Evolutionary conservation across 2,329 filamentous ascomycete genomes (phyloP).

Genomic region (Epichloe gansuensis): DNA sequence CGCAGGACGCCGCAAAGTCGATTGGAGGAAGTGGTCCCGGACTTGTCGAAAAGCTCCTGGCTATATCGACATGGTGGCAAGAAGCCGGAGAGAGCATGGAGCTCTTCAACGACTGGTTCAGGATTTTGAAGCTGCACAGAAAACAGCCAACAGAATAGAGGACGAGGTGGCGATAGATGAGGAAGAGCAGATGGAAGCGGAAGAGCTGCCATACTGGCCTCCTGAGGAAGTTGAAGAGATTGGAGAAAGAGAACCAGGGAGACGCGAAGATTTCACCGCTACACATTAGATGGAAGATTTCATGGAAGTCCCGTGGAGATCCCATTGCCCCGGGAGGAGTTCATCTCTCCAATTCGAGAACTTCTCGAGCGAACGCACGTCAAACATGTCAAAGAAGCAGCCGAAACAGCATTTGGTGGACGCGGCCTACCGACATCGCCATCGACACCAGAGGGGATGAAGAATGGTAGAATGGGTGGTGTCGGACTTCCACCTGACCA

Average conservation of each 20-base stretch:
- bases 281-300: slow-evolving; percentile 64
- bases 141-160: slow-evolving; percentile 21
- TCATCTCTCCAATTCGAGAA: slow-evolving; percentile 57
- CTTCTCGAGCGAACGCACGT: slow-evolving; percentile 57
- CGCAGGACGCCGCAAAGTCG: slow-evolving; percentile 4
- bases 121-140: slow-evolving; percentile 40
- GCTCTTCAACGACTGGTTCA: slow-evolving; percentile 43
- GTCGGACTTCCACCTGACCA: slow-evolving; percentile 54
- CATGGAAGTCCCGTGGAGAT: slow-evolving; percentile 63
- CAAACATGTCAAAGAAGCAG: slow-evolving; percentile 62
- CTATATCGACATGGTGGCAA: slow-evolving; percentile 37
- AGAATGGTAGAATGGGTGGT: slow-evolving; percentile 47
- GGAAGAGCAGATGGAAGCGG: slow-evolving; percentile 15
- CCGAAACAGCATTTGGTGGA: slow-evolving; percentile 67
- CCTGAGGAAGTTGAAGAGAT: slow-evolving; percentile 19
- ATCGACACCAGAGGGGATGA: slow-evolving; percentile 49
- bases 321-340: slow-evolving; percentile 55
- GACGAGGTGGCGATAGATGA: slow-evolving; percentile 11
- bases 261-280: slow-evolving; percentile 52
- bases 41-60: slow-evolving; percentile 17
- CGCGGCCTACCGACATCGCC: slow-evolving; percentile 63
- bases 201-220: slow-evolving; percentile 16
- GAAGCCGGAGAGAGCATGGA: slow-evolving; percentile 41
- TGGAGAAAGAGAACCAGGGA: slow-evolving; percentile 22
- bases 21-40: slow-evolving; percentile 14